phyloP scores from a whole-genome alignment of 331 rosid species.

The Prunus yedoensis region DNA sequence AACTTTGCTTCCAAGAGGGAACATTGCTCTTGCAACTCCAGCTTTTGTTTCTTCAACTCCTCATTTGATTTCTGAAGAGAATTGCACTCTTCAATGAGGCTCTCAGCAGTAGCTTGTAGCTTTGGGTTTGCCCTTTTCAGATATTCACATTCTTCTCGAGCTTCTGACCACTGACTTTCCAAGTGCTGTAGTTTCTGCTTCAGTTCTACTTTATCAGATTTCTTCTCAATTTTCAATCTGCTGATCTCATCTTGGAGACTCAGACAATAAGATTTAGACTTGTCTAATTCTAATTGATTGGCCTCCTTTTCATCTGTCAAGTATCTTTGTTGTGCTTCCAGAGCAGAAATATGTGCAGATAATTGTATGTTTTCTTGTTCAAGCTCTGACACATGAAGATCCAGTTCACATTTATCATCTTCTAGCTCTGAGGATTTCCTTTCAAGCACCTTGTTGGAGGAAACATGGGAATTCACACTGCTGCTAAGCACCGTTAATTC shows the following conservation, averaged over 20 bases:
- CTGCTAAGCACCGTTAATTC: slow-evolving; percentile 43
- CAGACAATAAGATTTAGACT: slow-evolving; percentile 40
- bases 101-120: slow-evolving; percentile 44
- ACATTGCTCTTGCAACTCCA: slow-evolving; percentile 47
- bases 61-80: slow-evolving; percentile 54
- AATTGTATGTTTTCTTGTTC: slow-evolving; percentile 53
- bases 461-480: slow-evolving; percentile 44
- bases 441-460: slow-evolving; percentile 44
- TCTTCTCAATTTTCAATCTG: slow-evolving; percentile 37
- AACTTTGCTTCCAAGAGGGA: slow-evolving; percentile 51
- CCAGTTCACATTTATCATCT: slow-evolving; percentile 45
- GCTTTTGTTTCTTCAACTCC: slow-evolving; percentile 52
- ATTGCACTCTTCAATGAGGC: slow-evolving; percentile 52
- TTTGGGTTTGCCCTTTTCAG: slow-evolving; percentile 49
- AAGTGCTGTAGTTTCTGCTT: slow-evolving; percentile 38
- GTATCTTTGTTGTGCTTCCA: slow-evolving; percentile 56
- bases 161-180: slow-evolving; percentile 48
- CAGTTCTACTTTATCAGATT: slow-evolving; percentile 32
- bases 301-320: slow-evolving; percentile 47
- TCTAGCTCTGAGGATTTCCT: slow-evolving; percentile 44
- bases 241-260: slow-evolving; percentile 52
- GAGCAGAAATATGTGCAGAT: slow-evolving; percentile 36
- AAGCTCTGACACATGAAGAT: slow-evolving; percentile 44
- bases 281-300: slow-evolving; percentile 52
- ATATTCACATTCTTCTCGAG: slow-evolving; percentile 56